Base-by-base conservation (phyloP, 2,329 filamentous ascomycete species). In the Raffaelea albimanens region DNA sequence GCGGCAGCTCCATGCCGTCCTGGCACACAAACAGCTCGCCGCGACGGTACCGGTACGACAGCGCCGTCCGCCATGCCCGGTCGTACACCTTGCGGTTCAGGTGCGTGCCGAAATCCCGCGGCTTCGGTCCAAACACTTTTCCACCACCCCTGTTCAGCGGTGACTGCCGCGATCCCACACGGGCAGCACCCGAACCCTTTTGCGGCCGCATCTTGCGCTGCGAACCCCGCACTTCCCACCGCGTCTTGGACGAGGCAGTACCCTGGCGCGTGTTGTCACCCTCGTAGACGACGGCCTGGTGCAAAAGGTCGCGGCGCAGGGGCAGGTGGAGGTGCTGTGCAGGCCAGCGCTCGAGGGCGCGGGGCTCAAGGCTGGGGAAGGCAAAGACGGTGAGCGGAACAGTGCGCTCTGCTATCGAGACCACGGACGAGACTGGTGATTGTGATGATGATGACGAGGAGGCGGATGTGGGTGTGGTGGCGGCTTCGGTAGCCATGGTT, bases 1-100 rank as follows among this genome's bases (percentile, higher is more conserved):
- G 58, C 11, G 65, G 62, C 50, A 95, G 77, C 54, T 89, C 82
- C 68, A 87, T 76, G 38, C 80, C 78, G 59, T 88, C 83, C 59
- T 91, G 83, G 58, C 93, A 82, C 39, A 98, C 80, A 55, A 96
- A 72, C 58, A 98, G 70, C 70, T 97, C 87, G 43, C 90, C 93
- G 55, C 82, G 80, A 55, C 83, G 76, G 68, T 93, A 97, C 51
- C 93, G 82, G 71, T 95, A 95, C 60, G 85, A 93, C 55, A 98
- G 75, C 11, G 93, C 93, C 40, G 86, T 97, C 61, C 93, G 81
- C 87, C 88, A 97, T 10, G 93, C 93, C 58, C 94, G 75, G 67
- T 97, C 90, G 70, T 98, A 98, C 43, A 95, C 80, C 71, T 97
- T 97, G 61, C 77, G 76, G 58, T 85, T 89, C 47, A 98, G 73